Base-by-base conservation (phyloP, 768 basidiomycete genomes). In the Kwoniella dendrophila region DNA sequence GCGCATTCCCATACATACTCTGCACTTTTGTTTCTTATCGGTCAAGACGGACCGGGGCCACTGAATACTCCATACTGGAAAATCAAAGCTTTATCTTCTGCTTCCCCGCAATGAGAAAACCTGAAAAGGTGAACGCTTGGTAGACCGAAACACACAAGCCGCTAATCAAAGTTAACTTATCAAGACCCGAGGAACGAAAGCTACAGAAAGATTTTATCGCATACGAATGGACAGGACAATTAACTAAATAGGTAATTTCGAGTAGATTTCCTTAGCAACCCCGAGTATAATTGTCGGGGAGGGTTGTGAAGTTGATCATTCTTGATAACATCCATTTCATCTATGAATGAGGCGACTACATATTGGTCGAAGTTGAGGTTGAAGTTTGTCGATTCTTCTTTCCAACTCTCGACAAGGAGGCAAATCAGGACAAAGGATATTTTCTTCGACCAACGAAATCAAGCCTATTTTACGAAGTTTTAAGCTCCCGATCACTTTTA, bases 1-100 rank as follows among this genome's bases (percentile, higher is more conserved):
- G n/a, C n/a, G n/a, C n/a, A n/a, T n/a, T n/a, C n/a, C n/a, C n/a
- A n/a, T n/a, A n/a, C n/a, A n/a, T n/a, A n/a, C n/a, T n/a, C n/a
- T n/a, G n/a, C n/a, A n/a, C n/a, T n/a, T n/a, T n/a, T n/a, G n/a
- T 11, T 20, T 43, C 41, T 50, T 30, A 50, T 50, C 49, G 49
- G 49, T 50, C 30, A 29, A 33, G 12, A 33, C 49, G 49, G 49
- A 50, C 49, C 49, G 49, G 49, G 30, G 29, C 49, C 11, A 32
- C 30, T 50, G 6, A 33, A 32, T 30, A n/a, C 16, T 14, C n/a
- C n/a, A n/a, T n/a, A n/a, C n/a, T n/a, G n/a, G n/a, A n/a, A n/a
- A n/a, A n/a, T n/a, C n/a, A n/a, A n/a, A n/a, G n/a, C n/a, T n/a
- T n/a, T n/a, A n/a, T n/a, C n/a, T n/a, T n/a, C n/a, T n/a, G n/a